Evolutionary conservation across 2,329 filamentous ascomycete genomes (phyloP).

Genomic region (Penicillium sp.): DNA sequence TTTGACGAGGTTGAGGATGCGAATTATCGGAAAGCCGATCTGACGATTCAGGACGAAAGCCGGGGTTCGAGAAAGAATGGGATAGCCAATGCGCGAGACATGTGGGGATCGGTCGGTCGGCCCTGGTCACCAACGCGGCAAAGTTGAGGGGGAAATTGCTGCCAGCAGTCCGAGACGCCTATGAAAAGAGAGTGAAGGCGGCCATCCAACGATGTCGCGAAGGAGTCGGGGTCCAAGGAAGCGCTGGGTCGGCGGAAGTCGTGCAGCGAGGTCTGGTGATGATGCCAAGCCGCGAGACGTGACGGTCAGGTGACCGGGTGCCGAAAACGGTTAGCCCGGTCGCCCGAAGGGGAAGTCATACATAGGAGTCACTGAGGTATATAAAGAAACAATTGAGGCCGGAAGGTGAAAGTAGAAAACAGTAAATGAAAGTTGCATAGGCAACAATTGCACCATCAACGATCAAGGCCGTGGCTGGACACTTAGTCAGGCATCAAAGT

Average conservation of each 20-base stretch:
- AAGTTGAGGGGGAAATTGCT: slow-evolving; percentile 26
- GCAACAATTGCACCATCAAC: too few species aligned
- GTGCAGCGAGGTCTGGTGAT: slow-evolving; percentile 37
- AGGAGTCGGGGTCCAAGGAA: slow-evolving; percentile 24
- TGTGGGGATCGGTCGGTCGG: slow-evolving; percentile 47
- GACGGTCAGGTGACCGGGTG: slow-evolving; percentile 19
- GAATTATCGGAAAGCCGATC: slow-evolving; percentile 31
- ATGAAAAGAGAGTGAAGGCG: slow-evolving; percentile 24
- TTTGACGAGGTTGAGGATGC: slow-evolving; percentile 22
- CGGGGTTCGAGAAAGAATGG: slow-evolving; percentile 42
- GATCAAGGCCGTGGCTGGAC: too few species aligned
- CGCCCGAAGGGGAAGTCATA: too few species aligned
- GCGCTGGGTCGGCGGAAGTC: slow-evolving; percentile 28
- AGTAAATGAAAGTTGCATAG: too few species aligned
- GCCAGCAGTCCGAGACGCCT: slow-evolving; percentile 25
- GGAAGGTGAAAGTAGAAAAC: too few species aligned
- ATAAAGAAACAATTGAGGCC: too few species aligned
- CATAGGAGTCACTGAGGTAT: too few species aligned
- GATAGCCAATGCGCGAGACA: slow-evolving; percentile 49
- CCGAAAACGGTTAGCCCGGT: neutral
- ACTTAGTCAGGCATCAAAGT: too few species aligned
- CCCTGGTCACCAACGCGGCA: slow-evolving; percentile 34
- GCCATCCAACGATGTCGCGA: slow-evolving; percentile 32
- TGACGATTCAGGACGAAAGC: slow-evolving; percentile 33
- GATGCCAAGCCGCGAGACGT: slow-evolving; percentile 44